These are phyloP conservation scores for Primulina huaijiensis DNA, from an alignment of 257 asterid genomes.

Conservation along the genomic window DNA sequence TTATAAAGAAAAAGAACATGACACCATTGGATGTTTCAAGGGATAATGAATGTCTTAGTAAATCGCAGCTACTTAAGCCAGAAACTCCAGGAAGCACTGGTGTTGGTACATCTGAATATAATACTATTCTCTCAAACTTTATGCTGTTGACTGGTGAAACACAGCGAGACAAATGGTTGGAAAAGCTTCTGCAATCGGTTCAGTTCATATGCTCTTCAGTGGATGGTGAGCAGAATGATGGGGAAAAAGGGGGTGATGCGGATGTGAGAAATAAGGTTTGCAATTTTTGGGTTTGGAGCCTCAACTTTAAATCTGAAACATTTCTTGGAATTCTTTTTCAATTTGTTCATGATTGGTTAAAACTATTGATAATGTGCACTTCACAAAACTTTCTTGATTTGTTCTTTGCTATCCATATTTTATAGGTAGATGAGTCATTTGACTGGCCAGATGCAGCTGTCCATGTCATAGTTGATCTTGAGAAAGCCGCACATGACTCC, in stretches of 20 bases:
- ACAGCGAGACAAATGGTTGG: conserved; percentile 74
- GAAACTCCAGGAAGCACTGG: conserved; percentile 70
- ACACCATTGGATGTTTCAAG: conserved; percentile 63
- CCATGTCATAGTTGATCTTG: conserved; percentile 58
- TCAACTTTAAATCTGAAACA: conserved; percentile 14
- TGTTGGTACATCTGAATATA: conserved; percentile 47
- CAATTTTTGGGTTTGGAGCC: conserved; percentile 28
- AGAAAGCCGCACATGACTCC: conserved; percentile 61
- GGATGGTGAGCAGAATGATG: conserved; percentile 35
- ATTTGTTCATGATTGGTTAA: no score
- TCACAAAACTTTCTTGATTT: conserved; percentile 5
- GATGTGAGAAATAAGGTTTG: conserved; percentile 34
- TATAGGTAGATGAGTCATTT: conserved; percentile 40
- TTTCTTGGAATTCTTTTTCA: neutral
- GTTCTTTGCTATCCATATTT: conserved; percentile 22
- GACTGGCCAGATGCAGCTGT: conserved; percentile 76
- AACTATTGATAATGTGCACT: neutral
- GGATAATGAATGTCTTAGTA: conserved; percentile 51
- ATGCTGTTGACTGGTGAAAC: conserved; percentile 59
- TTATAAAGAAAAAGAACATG: conserved; percentile 52
- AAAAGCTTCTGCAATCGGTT: conserved; percentile 64
- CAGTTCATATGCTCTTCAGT: conserved; percentile 47
- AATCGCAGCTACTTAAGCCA: conserved; percentile 44
- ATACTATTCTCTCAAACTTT: conserved; percentile 41
- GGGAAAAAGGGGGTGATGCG: conserved; percentile 31